Conservation (phyloP, 768 basidiomycete species). For the Rhodotorula kratochvilovae region DNA sequence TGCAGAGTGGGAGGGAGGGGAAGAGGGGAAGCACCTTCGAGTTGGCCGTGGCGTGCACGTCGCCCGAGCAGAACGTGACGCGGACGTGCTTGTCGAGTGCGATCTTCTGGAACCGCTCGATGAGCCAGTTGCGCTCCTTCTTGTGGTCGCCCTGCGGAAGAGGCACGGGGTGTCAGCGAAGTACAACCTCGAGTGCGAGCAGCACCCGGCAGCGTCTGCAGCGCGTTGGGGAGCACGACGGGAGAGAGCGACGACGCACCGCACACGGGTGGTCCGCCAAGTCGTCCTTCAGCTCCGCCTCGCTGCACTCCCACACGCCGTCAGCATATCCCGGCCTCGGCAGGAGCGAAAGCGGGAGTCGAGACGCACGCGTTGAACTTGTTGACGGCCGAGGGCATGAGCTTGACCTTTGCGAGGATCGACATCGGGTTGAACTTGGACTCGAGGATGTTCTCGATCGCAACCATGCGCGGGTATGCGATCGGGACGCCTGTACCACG, state of each 20-base stretch:
- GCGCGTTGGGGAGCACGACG: neutral
- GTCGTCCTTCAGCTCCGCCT: conserved; percentile 87
- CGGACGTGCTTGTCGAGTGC: conserved; percentile 62
- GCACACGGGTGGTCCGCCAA: conserved; percentile 50
- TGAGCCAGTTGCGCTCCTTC: conserved; percentile 85
- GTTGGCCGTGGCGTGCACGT: conserved; percentile 80
- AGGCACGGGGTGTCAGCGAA: neutral
- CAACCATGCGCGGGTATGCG: conserved; percentile 76
- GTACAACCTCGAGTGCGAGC: too few species aligned
- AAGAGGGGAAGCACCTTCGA: conserved; percentile 53
- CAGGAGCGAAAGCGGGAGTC: neutral
- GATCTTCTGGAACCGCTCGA: conserved; percentile 65
- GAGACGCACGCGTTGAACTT: conserved; percentile 71
- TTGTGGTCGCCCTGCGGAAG: conserved; percentile 47
- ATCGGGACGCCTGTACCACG: conserved; percentile 46
- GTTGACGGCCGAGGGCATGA: conserved; percentile 55
- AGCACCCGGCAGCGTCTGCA: too few species aligned
- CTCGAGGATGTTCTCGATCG: conserved; percentile 68
- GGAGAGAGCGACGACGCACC: neutral
- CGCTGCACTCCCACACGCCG: conserved; percentile 40
- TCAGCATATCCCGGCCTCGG: neutral
- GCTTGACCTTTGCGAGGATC: conserved; percentile 62
- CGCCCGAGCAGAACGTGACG: conserved; percentile 82
- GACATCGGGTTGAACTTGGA: conserved; percentile 71
- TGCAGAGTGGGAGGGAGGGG: neutral